Base-by-base conservation (phyloP, 495 filamentous ascomycete species). In the Niebla homalea region DNA sequence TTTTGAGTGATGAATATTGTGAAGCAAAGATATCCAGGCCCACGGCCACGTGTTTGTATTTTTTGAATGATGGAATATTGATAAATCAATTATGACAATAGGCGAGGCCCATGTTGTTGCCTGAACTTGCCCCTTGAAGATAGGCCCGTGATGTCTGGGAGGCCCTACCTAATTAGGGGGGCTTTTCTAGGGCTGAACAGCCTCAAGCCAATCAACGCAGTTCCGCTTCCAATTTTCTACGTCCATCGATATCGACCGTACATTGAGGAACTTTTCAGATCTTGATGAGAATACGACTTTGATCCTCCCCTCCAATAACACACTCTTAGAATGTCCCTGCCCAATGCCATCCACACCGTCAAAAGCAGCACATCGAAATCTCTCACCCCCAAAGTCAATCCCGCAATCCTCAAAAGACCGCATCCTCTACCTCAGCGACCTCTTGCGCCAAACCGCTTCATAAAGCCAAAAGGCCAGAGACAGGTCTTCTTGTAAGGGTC, bases 401-500 rank as follows among this genome's bases (percentile, higher is more conserved):
- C 46, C 41, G 46, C 35, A 5, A 35, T 36, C 25, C 32, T 42
- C 18, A 37, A 41, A 11, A 47, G 36, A 32, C 51, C 55, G 16
- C 46, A 35, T 7, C 51, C 51, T 20, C 45, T 60, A n/a, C 57
- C 46, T 43, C 49, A 56, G 15, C 47, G 55, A 20, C 58, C 58
- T 16, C 43, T 60, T 1, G 19, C 14, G 42, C 55, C 56, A 6
- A 48, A 60, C 26, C 26, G 43, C 43, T 60, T 60, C 44, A 26
- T 5, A 4, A 52, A 46, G 14, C 58, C 58, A 2, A 48, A 25
- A 29, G 58, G 58, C 22, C 26, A 56, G 18, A 58, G 58, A 36
- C 49, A 55, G 49, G 23, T 60, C 11, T 60, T 49, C 46, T 36
- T 62, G 58, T 62, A 47, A 12, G 36, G n/a, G n/a, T n/a, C n/a